Percentiles rank a stretch among this genome's conserved stretches.
Evolutionary conservation across 371 early-diverging fungal genomes (phyloP).

Genomic region (Neoconidiobolus thromboides): DNA sequence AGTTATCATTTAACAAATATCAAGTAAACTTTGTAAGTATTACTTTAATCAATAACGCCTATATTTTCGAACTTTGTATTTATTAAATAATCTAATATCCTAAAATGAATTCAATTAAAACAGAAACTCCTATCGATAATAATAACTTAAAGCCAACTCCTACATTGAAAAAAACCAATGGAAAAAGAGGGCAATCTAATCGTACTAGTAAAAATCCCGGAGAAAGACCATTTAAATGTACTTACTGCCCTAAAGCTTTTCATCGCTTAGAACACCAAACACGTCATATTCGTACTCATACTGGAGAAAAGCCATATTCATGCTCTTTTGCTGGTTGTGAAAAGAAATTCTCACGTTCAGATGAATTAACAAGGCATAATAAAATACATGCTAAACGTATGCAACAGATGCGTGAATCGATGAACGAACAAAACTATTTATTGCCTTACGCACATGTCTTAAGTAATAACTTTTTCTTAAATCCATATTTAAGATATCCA

Average conservation of each 20-base stretch:
- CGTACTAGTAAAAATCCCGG: background rate
- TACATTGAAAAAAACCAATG: no score
- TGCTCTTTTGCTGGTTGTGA: constrained; percentile 63
- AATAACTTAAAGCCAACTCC: no score
- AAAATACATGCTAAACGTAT: constrained; percentile 30
- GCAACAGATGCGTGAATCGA: background rate
- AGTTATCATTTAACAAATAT: no score
- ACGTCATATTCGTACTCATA: constrained; percentile 78
- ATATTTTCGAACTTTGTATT: no score
- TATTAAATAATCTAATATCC: no score
- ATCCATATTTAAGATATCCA: background rate
- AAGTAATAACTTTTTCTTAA: background rate
- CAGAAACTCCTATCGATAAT: no score
- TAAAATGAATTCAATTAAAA: no score
- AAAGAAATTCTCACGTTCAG: constrained; percentile 74
- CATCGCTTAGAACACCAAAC: constrained; percentile 61
- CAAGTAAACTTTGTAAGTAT: no score
- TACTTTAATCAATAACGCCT: no score
- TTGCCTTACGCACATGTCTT: background rate
- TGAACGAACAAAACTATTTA: background rate
- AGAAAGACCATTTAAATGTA: constrained; percentile 36
- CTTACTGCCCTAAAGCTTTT: constrained; percentile 39
- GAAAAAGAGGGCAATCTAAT: background rate
- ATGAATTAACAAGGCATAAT: constrained; percentile 72
- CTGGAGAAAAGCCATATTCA: constrained; percentile 76